Evolutionary conservation across 257 asterid species (phyloP), one percentile per base, ranked within the genome.

Genomic region (Paulownia fortunei): DNA sequence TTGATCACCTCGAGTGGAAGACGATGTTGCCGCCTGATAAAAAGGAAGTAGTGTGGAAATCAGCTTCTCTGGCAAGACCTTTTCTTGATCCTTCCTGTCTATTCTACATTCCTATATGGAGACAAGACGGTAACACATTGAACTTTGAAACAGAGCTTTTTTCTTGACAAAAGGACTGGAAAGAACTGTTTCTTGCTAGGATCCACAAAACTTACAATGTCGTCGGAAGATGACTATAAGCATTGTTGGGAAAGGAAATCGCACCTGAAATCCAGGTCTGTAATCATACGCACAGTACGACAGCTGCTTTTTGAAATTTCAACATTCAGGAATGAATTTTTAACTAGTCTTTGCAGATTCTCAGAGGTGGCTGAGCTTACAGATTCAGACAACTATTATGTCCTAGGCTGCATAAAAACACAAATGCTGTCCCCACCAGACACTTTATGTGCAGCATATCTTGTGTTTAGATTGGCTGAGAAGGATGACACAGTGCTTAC

Each of bases 401-500:
- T 84, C 24, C 56, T 61, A 8, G 78, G 70, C 55, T 32, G 16
- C 15, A 58, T 80, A 7, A 51, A 65, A 49, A 24, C 77, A 19
- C 10, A 39, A n/a, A 67, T 37, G 80, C 58, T 84, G 12, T 78
- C 81, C 19, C 61, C n/a, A n/a, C 61, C 77, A 5, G 59, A 37
- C 39, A 80, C 70, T 27, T 21, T 10, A 6, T 83, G 79, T 13
- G 81, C 69, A 51, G 82, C 81, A 16, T 77, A 30, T 66, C 86
- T 82, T 0, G 81, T 84, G 51, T 77, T 39, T 26, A 54, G 36
- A 24, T 49, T 80, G 7, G 2, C 42, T 0, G 76, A 62, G 41
- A 15, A 1, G 12, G 3, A 23, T 4, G 60, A 6, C 9, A 15
- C 32, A 18, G 18, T 76, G 32, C 15, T 30, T 55, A 12, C 39